Evolutionary conservation across 352 stramenopile genomes (phyloP).

Genomic region (Phytophthora niederhauseri): DNA sequence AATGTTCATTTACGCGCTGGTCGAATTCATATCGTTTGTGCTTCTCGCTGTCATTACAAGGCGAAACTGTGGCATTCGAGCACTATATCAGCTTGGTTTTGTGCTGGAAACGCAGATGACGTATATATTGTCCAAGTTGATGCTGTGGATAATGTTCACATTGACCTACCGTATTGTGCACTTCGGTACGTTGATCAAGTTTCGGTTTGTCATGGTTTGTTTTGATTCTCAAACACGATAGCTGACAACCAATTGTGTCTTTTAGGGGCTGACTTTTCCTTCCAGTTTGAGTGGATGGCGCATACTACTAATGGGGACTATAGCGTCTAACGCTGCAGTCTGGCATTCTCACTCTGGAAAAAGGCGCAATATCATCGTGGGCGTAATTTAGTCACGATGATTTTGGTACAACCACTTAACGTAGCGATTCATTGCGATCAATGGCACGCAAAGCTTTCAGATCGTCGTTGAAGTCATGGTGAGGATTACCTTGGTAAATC

Average conservation of each 20-base stretch:
- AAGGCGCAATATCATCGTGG: no score
- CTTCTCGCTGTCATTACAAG: background rate
- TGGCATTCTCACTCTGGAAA: background rate
- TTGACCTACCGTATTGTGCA: slow-evolving; percentile 9
- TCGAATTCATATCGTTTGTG: slow-evolving; percentile 24
- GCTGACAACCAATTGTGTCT: background rate
- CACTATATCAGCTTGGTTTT: slow-evolving; percentile 27
- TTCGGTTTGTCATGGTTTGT: background rate
- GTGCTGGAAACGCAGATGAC: slow-evolving; percentile 28
- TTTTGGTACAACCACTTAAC: no score
- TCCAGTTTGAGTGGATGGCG: background rate
- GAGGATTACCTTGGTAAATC: no score
- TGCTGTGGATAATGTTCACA: slow-evolving; percentile 22
- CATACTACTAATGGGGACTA: background rate
- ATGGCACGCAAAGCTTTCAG: no score
- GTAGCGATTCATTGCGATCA: no score
- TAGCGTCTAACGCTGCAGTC: background rate
- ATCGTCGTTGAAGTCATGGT: no score
- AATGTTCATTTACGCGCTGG: slow-evolving; percentile 16
- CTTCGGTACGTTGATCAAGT: slow-evolving; percentile 16
- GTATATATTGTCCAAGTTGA: slow-evolving; percentile 17
- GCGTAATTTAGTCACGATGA: no score
- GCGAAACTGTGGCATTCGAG: slow-evolving; percentile 13
- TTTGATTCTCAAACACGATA: no score
- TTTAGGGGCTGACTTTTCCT: background rate